A percentile compares a stretch with the other conserved stretches of the same genome.
Conservation (phyloP, 805 yeast genomes). For the Blastobotrys parvus region DNA sequence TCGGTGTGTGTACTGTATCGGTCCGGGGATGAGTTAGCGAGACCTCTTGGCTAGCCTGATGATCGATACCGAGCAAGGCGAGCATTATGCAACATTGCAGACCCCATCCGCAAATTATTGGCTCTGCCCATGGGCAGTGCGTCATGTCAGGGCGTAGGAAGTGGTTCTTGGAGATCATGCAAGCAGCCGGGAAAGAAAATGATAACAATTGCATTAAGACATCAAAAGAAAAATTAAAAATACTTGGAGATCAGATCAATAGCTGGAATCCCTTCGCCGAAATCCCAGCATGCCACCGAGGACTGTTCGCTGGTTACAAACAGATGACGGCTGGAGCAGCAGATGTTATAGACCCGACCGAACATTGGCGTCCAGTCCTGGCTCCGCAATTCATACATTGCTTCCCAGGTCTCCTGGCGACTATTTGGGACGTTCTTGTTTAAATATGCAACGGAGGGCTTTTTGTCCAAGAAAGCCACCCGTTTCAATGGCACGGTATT, state of each 20-base stretch:
- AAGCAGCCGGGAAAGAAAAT: too few relatives aligned
- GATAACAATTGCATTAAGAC: too few relatives aligned
- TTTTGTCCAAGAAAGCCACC: neutral
- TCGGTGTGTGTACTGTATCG: too few relatives aligned
- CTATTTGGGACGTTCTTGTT: constrained; percentile 1
- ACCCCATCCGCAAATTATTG: too few relatives aligned
- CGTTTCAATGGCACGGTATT: neutral
- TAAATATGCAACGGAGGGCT: neutral
- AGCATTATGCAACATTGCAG: too few relatives aligned
- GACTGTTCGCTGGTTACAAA: constrained; percentile 3
- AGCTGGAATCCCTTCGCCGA: constrained; percentile 2
- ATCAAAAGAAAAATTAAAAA: too few relatives aligned
- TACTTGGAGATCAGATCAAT: neutral
- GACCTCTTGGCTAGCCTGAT: too few relatives aligned
- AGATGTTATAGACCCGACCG: neutral
- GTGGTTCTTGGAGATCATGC: too few relatives aligned
- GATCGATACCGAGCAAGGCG: too few relatives aligned
- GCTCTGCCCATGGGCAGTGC: too few relatives aligned
- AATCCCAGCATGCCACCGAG: constrained; percentile 1
- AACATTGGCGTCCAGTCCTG: constrained; percentile 2
- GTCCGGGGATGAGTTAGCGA: too few relatives aligned
- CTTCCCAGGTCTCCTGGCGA: constrained; percentile 5
- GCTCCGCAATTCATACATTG: neutral
- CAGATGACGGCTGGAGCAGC: constrained; percentile 1
- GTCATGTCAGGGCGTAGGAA: too few relatives aligned